Base-by-base conservation (phyloP, 257 asterid species). In the Prunella vulgaris region DNA sequence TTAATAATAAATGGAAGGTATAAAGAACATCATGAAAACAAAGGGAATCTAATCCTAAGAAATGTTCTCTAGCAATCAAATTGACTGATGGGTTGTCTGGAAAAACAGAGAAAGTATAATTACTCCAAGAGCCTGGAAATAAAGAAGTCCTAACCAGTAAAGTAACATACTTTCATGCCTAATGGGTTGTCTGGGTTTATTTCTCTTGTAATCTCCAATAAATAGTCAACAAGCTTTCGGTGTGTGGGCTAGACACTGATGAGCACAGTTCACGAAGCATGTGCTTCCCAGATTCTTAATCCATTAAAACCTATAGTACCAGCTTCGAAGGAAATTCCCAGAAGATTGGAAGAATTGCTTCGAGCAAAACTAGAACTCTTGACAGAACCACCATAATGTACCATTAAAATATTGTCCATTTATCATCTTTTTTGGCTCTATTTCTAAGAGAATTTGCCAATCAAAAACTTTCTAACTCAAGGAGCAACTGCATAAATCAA, bases 161-260 rank as follows among this genome's bases (percentile, higher is more conserved):
- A 35, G 54, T 27, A 66, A 72, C 91, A 32, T 86, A 91, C 99
- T 51, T 87, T 84, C 97, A 89, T 94, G 84, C 99, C 99, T 86
- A 94, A 76, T 13, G 99, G 97, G 77, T 91, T 91, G 37, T 89
- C 97, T 56, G 74, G 73, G 78, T 91, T 94, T 76, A 94, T 89
- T 76, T 94, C 96, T 85, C 83, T 52, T 86, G 83, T 86, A 94
- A 76, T 94, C 96, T 73, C 97, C 96, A 70, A 94, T 97, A 83
- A 94, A 89, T 84, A 94, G 84, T 91, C 99, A 66, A 90, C 96
- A 63, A 94, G 88, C 90, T 86, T n/a, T 89, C 32, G 97, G 97
- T 0, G 97, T 94, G 78, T 91, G 99, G 32, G 88, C 96, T 71
- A 94, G 83, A 78, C 99, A 94, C 80, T 94, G 99, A 70, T 91